Percentiles rank a stretch among this genome's conserved stretches.
These are phyloP conservation scores for Malassezia restricta DNA, from an alignment of 1,284 basidiomycete genomes.

Conservation along the genomic window DNA sequence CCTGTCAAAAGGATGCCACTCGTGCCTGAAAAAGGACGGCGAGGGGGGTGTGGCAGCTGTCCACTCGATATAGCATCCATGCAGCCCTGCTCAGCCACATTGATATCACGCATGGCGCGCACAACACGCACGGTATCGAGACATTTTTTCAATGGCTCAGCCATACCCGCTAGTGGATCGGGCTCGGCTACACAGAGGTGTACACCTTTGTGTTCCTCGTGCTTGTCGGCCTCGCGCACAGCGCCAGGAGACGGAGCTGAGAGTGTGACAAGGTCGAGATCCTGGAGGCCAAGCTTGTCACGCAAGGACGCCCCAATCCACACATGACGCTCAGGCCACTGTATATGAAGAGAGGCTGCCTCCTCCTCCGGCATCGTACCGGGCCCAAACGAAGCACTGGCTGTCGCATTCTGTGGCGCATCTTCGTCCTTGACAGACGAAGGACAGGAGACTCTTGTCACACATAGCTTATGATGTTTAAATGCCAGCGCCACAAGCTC, in stretches of 20 bases:
- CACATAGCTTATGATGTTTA: constrained; percentile 21
- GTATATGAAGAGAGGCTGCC: constrained; percentile 4
- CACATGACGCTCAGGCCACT: constrained; percentile 33
- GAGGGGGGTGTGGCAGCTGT: background rate
- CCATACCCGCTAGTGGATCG: background rate
- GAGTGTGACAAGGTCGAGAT: constrained; percentile 30
- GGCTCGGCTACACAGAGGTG: background rate
- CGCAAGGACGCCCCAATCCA: constrained; percentile 22
- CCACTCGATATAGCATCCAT: background rate
- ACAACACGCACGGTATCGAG: background rate
- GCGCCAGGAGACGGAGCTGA: constrained; percentile 26
- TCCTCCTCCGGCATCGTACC: background rate
- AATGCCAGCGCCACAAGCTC: constrained; percentile 18
- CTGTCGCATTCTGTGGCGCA: constrained; percentile 20
- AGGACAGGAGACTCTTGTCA: constrained; percentile 28
- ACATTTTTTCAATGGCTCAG: background rate
- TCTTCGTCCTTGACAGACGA: background rate
- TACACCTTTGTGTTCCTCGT: background rate
- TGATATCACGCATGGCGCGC: constrained; percentile 1
- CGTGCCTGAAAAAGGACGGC: constrained; percentile 21
- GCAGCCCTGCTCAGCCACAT: constrained; percentile 6
- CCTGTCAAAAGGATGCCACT: constrained; percentile 32
- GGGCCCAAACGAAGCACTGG: constrained; percentile 18
- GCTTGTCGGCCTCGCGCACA: background rate
- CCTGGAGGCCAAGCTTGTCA: constrained; percentile 27